phyloP scores from a whole-genome alignment of 306 rosid species.

The Dicorynia guianensis region DNA sequence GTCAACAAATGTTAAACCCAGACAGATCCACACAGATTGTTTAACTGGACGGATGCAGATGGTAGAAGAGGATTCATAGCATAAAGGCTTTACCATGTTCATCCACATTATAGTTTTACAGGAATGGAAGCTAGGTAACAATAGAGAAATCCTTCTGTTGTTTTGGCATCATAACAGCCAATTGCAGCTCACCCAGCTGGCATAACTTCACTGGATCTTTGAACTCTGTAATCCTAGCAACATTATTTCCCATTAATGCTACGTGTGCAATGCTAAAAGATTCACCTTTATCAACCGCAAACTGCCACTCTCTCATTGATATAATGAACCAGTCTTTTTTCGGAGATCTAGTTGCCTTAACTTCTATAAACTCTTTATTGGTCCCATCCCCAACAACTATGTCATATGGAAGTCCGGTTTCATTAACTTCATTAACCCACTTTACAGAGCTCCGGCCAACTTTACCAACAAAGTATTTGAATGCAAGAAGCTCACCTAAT shows the following conservation, averaged over 20 bases:
- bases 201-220: conserved; percentile 76
- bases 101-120: neutral
- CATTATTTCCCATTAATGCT: conserved; percentile 51
- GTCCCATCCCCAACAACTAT: conserved; percentile 54
- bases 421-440: conserved; percentile 80
- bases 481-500: conserved; percentile 77
- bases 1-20: conserved; percentile 16
- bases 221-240: conserved; percentile 62
- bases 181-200: conserved; percentile 64
- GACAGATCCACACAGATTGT: neutral
- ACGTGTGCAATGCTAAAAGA: conserved; percentile 84
- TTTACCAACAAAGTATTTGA: conserved; percentile 60
- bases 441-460: conserved; percentile 53
- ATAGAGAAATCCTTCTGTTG: conserved; percentile 51
- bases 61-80: conserved; percentile 10
- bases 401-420: conserved; percentile 84
- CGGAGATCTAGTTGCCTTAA: conserved; percentile 77
- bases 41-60: conserved; percentile 1
- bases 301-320: conserved; percentile 80
- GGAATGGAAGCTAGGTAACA: conserved; percentile 48
- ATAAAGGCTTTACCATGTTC: conserved; percentile 1
- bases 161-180: conserved; percentile 73
- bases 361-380: conserved; percentile 71
- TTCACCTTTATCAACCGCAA: conserved; percentile 71
- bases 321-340: conserved; percentile 89